These are phyloP conservation scores for Rhodotorula sp. DNA, from an alignment of 1,284 basidiomycete genomes.

Conservation along the genomic window DNA sequence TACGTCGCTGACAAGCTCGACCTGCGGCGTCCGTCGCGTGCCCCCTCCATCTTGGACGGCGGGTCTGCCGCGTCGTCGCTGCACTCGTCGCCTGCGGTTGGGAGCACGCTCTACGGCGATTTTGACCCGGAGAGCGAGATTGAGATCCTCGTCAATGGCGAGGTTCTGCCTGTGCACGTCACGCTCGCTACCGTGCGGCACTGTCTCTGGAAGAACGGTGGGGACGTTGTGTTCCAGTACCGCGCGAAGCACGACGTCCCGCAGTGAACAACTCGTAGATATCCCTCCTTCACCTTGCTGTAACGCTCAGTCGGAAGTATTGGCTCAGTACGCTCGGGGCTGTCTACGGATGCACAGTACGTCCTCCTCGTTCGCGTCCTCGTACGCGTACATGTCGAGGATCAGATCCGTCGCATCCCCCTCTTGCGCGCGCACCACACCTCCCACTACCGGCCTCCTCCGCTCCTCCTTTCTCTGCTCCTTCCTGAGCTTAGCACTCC, in stretches of 20 bases:
- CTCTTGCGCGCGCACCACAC: too few relatives aligned
- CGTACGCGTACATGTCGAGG: too few relatives aligned
- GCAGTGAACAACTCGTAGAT: not conserved
- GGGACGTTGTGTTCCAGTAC: constrained; percentile 81
- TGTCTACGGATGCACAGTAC: too few relatives aligned
- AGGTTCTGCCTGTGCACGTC: constrained; percentile 76
- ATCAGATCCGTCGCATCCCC: too few relatives aligned
- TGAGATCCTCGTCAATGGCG: constrained; percentile 84
- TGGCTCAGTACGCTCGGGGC: too few relatives aligned
- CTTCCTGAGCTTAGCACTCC: too few relatives aligned
- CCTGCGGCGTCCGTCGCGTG: constrained; percentile 48
- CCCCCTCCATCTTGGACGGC: constrained; percentile 35
- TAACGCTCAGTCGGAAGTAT: not conserved
- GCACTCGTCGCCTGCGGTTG: constrained; percentile 8
- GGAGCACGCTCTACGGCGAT: constrained; percentile 19
- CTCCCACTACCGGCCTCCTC: too few relatives aligned
- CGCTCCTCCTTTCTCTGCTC: too few relatives aligned
- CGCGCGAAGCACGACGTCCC: constrained; percentile 49
- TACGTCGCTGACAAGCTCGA: constrained; percentile 92
- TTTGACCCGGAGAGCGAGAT: constrained; percentile 69
- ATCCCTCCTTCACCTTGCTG: not conserved
- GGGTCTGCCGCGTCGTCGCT: not conserved
- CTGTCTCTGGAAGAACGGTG: constrained; percentile 77
- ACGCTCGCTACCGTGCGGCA: constrained; percentile 85
- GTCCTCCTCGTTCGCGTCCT: too few relatives aligned